Percentiles rank a stretch among this genome's conserved stretches.
These are phyloP conservation scores for Lactarius trivialis DNA, from an alignment of 768 basidiomycete genomes.

Conservation along the genomic window DNA sequence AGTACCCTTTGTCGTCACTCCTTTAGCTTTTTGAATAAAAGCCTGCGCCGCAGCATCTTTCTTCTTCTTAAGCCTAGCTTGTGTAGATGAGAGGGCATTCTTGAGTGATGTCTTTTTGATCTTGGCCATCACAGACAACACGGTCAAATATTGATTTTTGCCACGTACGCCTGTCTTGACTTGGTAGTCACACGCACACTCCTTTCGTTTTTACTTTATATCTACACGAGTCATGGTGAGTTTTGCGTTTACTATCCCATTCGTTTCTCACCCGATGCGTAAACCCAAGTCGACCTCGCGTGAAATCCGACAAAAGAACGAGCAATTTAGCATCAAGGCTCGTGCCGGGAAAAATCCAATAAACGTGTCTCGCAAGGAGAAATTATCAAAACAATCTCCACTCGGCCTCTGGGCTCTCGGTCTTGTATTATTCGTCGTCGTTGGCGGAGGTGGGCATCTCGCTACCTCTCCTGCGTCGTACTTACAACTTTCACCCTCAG, in stretches of 20 bases:
- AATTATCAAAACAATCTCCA: slow-evolving; percentile 64
- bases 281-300: slow-evolving; percentile 42
- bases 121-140: slow-evolving; percentile 22
- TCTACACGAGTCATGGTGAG: not conserved
- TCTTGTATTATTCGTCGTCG: slow-evolving; percentile 65
- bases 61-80: slow-evolving; percentile 56
- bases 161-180: slow-evolving; percentile 13
- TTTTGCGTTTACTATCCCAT: not conserved
- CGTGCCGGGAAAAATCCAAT: slow-evolving; percentile 70
- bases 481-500: slow-evolving; percentile 32
- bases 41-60: slow-evolving; percentile 46
- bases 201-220: slow-evolving; percentile 7
- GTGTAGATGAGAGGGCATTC: slow-evolving; percentile 61
- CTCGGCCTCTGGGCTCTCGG: slow-evolving; percentile 71
- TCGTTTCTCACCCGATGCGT: not conserved
- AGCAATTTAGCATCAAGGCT: slow-evolving; percentile 70
- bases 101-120: slow-evolving; percentile 48
- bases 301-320: slow-evolving; percentile 74
- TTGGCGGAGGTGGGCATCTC: slow-evolving; percentile 64
- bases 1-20: slow-evolving; percentile 34
- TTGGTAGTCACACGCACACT: not conserved
- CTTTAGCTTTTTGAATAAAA: slow-evolving; percentile 42
- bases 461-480: not conserved
- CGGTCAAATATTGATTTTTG: slow-evolving; percentile 14
- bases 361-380: slow-evolving; percentile 66